These are phyloP conservation scores for Sclerotinia glacialis DNA, from an alignment of 2,329 filamentous ascomycete species.

Conservation along the genomic window DNA sequence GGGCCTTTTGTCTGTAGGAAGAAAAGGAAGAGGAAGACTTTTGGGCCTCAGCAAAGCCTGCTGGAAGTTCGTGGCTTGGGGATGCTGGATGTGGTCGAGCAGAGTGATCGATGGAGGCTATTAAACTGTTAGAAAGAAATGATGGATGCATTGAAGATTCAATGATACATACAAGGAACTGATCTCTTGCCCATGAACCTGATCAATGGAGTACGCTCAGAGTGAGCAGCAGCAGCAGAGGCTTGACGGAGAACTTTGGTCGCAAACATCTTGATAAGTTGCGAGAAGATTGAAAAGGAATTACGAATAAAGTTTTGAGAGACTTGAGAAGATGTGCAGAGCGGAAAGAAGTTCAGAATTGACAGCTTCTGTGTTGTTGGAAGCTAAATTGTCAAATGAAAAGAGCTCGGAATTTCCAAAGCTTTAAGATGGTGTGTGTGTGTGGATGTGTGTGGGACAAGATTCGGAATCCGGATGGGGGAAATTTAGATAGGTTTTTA, in stretches of 20 bases:
- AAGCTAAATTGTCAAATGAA: background rate
- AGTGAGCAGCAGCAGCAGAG: conserved; percentile 35
- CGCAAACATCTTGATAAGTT: conserved; percentile 40
- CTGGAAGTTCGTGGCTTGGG: conserved; percentile 51
- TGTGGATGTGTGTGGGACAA: conserved; percentile 16
- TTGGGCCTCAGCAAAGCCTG: conserved; percentile 50
- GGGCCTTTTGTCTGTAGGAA: conserved; percentile 56
- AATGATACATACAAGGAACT: conserved; percentile 40
- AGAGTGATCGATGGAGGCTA: conserved; percentile 56
- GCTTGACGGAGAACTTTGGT: conserved; percentile 41
- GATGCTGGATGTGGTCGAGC: conserved; percentile 57
- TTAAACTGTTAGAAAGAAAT: conserved; percentile 24
- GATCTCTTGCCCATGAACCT: conserved; percentile 44
- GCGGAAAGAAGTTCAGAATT: background rate
- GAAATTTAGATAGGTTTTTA: background rate
- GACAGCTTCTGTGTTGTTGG: conserved; percentile 7
- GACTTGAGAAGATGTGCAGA: conserved; percentile 13
- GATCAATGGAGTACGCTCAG: conserved; percentile 43
- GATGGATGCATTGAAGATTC: background rate
- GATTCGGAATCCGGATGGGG: conserved; percentile 4
- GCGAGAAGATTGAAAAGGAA: conserved; percentile 9
- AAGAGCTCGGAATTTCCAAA: conserved; percentile 5
- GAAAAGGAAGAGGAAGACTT: conserved; percentile 49
- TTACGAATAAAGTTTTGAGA: background rate
- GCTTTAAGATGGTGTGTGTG: background rate